Evolutionary conservation across 1,284 basidiomycete species (phyloP).

Genomic region (Somion occarium): DNA sequence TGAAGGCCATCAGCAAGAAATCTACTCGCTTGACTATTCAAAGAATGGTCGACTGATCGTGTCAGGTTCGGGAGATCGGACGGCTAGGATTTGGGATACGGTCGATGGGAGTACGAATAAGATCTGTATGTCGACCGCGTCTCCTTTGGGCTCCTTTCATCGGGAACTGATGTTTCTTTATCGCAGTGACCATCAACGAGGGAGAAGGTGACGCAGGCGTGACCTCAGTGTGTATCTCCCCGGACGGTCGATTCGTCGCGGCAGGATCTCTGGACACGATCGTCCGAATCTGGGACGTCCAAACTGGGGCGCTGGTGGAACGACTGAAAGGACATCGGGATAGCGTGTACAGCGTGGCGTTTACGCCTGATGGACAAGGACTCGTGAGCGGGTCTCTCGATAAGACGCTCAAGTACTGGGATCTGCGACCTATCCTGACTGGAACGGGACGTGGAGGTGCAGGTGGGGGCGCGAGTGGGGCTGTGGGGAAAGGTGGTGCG

Average conservation of each 20-base stretch:
- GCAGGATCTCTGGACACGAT: conserved; percentile 73
- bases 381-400: conserved; percentile 71
- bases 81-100: conserved; percentile 82
- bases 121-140: conserved; percentile 20
- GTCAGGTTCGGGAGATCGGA: conserved; percentile 81
- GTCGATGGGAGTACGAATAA: conserved; percentile 48
- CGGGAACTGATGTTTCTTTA: background rate
- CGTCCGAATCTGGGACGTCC: conserved; percentile 71
- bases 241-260: conserved; percentile 65
- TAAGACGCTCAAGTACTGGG: conserved; percentile 75
- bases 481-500: conserved; percentile 17
- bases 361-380: conserved; percentile 67
- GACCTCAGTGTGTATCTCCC: conserved; percentile 60
- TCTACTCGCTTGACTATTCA: conserved; percentile 84
- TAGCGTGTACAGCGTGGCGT: conserved; percentile 74
- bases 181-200: conserved; percentile 33
- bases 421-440: conserved; percentile 36
- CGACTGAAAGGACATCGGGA: conserved; percentile 71
- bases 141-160: background rate
- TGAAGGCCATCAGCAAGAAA: conserved; percentile 82
- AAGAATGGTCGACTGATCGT: conserved; percentile 74
- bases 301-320: conserved; percentile 63
- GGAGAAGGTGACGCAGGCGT: conserved; percentile 59
- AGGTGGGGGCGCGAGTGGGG: conserved; percentile 14
- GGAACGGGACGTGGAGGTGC: conserved; percentile 9